A percentile compares a stretch with the other conserved stretches of the same genome.
phyloP scores from a whole-genome alignment of 1,284 basidiomycete genomes.

The Neonothopanus nambi region DNA sequence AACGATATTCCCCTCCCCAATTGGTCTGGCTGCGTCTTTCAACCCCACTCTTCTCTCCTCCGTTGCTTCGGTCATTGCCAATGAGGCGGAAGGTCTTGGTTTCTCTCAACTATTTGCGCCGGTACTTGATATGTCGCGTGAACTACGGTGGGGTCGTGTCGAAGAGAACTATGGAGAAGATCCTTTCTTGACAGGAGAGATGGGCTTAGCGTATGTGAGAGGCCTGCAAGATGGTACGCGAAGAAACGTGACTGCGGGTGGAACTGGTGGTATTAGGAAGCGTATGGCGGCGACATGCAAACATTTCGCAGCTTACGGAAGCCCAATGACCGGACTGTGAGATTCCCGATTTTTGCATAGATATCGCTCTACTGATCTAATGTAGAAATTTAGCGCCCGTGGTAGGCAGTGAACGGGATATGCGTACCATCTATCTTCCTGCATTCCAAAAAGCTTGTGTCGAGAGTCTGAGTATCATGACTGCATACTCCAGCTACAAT shows the following conservation, averaged over 20 bases:
- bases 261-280: slow-evolving; percentile 25
- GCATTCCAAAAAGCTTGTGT: slow-evolving; percentile 66
- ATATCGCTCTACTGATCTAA: neutral
- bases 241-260: slow-evolving; percentile 52
- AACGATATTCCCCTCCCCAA: slow-evolving; percentile 69
- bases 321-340: slow-evolving; percentile 67
- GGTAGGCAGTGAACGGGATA: slow-evolving; percentile 64
- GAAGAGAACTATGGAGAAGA: slow-evolving; percentile 73
- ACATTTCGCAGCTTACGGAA: slow-evolving; percentile 71
- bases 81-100: slow-evolving; percentile 67
- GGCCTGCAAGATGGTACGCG: slow-evolving; percentile 60
- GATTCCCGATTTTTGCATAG: slow-evolving; percentile 26
- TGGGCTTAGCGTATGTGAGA: slow-evolving; percentile 62
- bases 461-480: slow-evolving; percentile 65
- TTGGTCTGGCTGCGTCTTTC: slow-evolving; percentile 66
- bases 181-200: slow-evolving; percentile 64
- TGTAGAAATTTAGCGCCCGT: slow-evolving; percentile 63
- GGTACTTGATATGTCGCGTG: slow-evolving; percentile 64
- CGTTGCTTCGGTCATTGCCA: slow-evolving; percentile 51
- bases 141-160: slow-evolving; percentile 62
- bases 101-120: slow-evolving; percentile 66
- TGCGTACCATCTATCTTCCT: slow-evolving; percentile 58
- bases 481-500: slow-evolving; percentile 69
- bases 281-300: slow-evolving; percentile 71
- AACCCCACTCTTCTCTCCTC: slow-evolving; percentile 52